Base-by-base conservation (phyloP, 805 yeast species). In the Lachancea sp. region DNA sequence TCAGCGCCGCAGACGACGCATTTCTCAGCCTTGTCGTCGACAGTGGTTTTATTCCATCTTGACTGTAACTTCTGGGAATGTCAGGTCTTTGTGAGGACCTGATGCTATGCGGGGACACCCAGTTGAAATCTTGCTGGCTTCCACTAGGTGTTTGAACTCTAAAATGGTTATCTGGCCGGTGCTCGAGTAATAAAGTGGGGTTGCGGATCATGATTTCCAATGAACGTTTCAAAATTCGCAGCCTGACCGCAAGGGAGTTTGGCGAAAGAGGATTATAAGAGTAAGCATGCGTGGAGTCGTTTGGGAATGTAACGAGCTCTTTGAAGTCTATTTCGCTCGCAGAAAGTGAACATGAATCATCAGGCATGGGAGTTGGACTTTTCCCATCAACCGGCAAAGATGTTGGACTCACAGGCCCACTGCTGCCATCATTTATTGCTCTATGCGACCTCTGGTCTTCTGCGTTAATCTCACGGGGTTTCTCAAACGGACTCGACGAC, bases 211-310 rank as follows among this genome's bases (percentile, higher is more conserved):
- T 66, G 35, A 86, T 82, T 59, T 86, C 88, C 43, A 87, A 64
- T 5, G 95, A 83, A 52, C 93, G 67, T 57, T 81, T 85, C 54
- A 87, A 68, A 13, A 85, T 89, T 45, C 81, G 81, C 49, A 87
- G 65, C 45, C 95, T 69, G 39, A 85, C 75, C 0, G 93, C 86
- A 45, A 87, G 63, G 1, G 95, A 82, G 58, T 85, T 84, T 9
- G 90, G 93, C 1, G 91, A 81, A 45, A 86, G 66, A 44, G 84
- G 85, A 2, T 93, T 87, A 60, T 87, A 87, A 0, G 95, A 85
- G 58, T 84, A 87, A 1, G 95, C 84, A 59, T 85, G 90, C 1
- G 93, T 78, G 11, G 93, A 84, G 53, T 84, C 89, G 20, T 80
- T 78, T 4, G 91, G 88, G 57, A 86, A 82, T 49, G 72, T 74